phyloP scores from a whole-genome alignment of 2,329 filamentous ascomycete species.

The Amphichorda felina region DNA sequence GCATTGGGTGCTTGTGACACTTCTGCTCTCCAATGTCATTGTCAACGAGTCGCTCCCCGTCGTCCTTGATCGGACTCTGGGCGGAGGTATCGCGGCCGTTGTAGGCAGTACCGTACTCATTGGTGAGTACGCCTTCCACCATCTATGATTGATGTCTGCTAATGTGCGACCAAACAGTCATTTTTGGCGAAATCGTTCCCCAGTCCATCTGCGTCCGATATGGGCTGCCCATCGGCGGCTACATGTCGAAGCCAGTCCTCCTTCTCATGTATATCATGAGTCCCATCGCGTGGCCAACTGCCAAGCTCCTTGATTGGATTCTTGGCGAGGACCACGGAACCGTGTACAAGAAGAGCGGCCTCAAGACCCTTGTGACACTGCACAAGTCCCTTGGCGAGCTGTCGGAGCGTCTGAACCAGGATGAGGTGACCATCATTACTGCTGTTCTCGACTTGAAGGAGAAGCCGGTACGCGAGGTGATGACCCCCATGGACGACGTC shows the following conservation, averaged over 20 bases:
- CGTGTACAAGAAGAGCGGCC: constrained; percentile 92
- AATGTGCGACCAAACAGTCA: constrained; percentile 47
- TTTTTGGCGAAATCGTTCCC: constrained; percentile 93
- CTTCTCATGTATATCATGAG: constrained; percentile 85
- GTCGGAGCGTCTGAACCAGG: constrained; percentile 83
- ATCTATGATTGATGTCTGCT: background rate
- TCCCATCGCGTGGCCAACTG: constrained; percentile 86
- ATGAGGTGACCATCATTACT: constrained; percentile 98
- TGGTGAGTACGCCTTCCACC: constrained; percentile 41
- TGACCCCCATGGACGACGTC: constrained; percentile 97
- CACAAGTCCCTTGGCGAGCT: constrained; percentile 85
- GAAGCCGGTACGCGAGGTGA: constrained; percentile 87
- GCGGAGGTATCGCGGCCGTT: constrained; percentile 88
- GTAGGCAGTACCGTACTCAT: constrained; percentile 89
- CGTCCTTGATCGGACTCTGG: constrained; percentile 84
- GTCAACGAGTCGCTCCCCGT: constrained; percentile 96
- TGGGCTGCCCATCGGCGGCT: constrained; percentile 87
- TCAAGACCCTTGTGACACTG: constrained; percentile 91
- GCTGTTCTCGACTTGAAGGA: constrained; percentile 93
- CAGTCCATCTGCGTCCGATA: constrained; percentile 96
- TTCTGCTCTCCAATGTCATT: constrained; percentile 91
- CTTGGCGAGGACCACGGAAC: constrained; percentile 93
- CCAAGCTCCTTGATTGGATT: constrained; percentile 86
- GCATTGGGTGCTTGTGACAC: constrained; percentile 94
- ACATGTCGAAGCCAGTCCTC: constrained; percentile 81